These are phyloP conservation scores for Chalaropsis thielavioides DNA, from an alignment of 2,329 filamentous ascomycete genomes.

Conservation along the genomic window DNA sequence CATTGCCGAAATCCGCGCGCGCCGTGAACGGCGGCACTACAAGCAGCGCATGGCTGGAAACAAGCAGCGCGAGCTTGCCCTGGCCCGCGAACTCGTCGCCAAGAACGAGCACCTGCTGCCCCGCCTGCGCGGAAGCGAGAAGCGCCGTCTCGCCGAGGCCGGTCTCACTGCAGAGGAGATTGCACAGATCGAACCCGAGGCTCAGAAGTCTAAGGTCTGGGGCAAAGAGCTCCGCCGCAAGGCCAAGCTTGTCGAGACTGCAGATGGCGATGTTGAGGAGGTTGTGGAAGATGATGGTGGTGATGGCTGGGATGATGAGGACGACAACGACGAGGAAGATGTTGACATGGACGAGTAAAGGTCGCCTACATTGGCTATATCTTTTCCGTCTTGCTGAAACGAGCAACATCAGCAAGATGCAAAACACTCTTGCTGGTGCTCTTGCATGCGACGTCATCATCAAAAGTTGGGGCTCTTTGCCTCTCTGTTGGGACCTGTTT, in stretches of 20 bases:
- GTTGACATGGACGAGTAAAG: conserved; percentile 31
- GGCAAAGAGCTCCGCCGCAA: conserved; percentile 29
- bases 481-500: conserved; percentile 13
- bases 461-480: conserved; percentile 12
- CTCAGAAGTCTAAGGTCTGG: conserved; percentile 28
- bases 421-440: background rate
- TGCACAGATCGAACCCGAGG: conserved; percentile 31
- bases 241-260: conserved; percentile 17
- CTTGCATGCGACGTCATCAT: background rate
- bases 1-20: conserved; percentile 67
- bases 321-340: conserved; percentile 25
- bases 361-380: conserved; percentile 18
- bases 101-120: conserved; percentile 89
- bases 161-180: conserved; percentile 35
- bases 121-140: conserved; percentile 50
- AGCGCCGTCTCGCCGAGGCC: conserved; percentile 42
- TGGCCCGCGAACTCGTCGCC: conserved; percentile 74
- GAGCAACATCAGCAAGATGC: background rate
- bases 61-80: conserved; percentile 62
- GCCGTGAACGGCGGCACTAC: conserved; percentile 84
- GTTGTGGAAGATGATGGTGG: conserved; percentile 17
- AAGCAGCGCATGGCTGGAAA: conserved; percentile 87
- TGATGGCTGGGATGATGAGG: conserved; percentile 24
- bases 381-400: conserved; percentile 1
- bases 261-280: conserved; percentile 22